phyloP scores from a whole-genome alignment of 345 rosid species.

The Anacardium occidentale region DNA sequence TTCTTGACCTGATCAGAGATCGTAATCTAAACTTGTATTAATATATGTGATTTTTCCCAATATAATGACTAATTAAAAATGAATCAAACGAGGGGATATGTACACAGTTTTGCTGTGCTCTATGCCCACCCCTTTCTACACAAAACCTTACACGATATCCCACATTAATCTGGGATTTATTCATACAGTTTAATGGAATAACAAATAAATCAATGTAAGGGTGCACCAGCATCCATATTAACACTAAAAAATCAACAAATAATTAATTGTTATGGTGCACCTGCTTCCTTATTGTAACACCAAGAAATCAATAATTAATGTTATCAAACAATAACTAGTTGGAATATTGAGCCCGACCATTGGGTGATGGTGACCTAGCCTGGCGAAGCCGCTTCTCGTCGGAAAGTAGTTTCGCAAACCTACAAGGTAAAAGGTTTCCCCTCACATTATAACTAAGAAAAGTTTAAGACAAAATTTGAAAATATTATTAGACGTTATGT shows the following conservation, averaged over 20 bases:
- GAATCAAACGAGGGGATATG: background rate
- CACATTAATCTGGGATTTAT: no score
- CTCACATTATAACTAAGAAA: background rate
- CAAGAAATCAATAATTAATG: background rate
- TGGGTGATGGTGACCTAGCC: constrained; percentile 43
- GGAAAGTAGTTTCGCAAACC: constrained; percentile 62
- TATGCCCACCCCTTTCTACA: no score
- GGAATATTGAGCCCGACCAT: constrained; percentile 11
- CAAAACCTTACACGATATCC: no score
- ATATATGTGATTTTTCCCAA: background rate
- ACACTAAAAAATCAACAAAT: background rate
- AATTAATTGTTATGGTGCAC: background rate
- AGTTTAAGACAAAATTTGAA: background rate
- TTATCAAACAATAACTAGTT: background rate
- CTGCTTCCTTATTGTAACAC: background rate
- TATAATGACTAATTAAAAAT: background rate
- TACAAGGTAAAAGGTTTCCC: constrained; percentile 12
- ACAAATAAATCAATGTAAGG: no score
- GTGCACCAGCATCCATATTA: no score
- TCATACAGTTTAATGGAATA: no score
- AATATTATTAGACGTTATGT: background rate
- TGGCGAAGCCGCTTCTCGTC: constrained; percentile 50
- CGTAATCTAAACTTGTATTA: no score
- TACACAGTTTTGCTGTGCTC: no score
- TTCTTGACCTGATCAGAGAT: no score